Base-by-base conservation (phyloP, 345 rosid genomes). In the Brassica napus region DNA sequence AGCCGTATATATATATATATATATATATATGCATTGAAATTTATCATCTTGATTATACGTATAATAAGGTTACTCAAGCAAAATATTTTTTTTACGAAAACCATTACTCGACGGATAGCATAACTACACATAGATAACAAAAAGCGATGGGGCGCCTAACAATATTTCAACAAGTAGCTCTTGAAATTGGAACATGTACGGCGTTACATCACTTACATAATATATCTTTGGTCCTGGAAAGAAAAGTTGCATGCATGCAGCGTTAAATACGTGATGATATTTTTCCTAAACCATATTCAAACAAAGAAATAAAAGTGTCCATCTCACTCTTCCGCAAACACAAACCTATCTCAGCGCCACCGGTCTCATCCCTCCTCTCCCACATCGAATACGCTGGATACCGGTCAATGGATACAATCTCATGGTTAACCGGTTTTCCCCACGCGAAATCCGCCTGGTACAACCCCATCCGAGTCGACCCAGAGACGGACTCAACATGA, bases 391-490 rank as follows among this genome's bases (percentile, higher is more conserved):
- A 65, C 16, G 15, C 65, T 21, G 26, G 55, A 8, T 57, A 55
- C 63, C 66, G 66, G 54, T 79, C 82, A 6, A 65, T 79, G 18
- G 72, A 73, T 44, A 30, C 67, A 14, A 79, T 12, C 44, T 65
- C 77, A 4, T 54, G 39, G 72, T 15, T 64, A 32, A 62, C 44
- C 58, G 82, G 82, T 47, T 60, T 72, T 1, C 77, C 77, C 77
- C 80, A 77, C 32, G 75, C 80, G 11, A 68, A 77, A 77, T 77
- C 80, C 44, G 54, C 15, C 59, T 15, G 55, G 63, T 79, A 79
- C 5, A 72, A n/a, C 2, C 68, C 73, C 37, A 15, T 3, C 78
- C 78, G 82, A 49, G 61, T 58, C 18, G 82, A 79, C 18, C 82
- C 82, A 0, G 82, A 64, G 16, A 79, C 67, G 6, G 72, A 65